Base-by-base conservation (phyloP, 345 rosid species). In the Populus simonii region DNA sequence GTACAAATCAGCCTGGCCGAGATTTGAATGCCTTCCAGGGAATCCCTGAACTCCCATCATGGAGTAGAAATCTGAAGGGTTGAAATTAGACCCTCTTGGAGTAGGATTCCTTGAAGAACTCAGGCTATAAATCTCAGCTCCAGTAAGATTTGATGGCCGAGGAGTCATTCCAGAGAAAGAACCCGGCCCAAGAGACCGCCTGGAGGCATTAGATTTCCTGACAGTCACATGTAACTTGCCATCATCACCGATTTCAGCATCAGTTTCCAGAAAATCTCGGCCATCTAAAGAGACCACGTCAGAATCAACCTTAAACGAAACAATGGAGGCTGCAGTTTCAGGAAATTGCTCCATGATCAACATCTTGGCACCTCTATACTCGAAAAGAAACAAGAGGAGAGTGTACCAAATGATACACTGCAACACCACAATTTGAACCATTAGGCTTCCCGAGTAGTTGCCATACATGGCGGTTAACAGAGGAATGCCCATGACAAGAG, bases 1-100 rank as follows among this genome's bases (percentile, higher is more conserved):
- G 79, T 90, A 92, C 33, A 88, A 27, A 79, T 95, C 99, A n/a
- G 90, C 83, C 13, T 93, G 91, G 18, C 97, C 98, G 47, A 95
- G 90, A 82, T 95, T 95, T 0, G 99, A 95, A 5, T 77, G 84
- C 67, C 99, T 79, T 6, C 92, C 90, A 0, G 89, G 88, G 31
- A 88, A 89, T 5, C 94, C 94, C 29, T 90, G 94, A 47, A 91
- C 88, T 1, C 94, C 97, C 77, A 85, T 83, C 80, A 87, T 74
- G 71, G 85, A 83, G 77, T 85, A 77, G 61, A 82, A 82, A 72
- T 82, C 85, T 3, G 82, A 65, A 22, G 79, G 49, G 65, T 82
- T 82, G 36, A 87, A 87, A 76, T 85, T 87, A 29, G 89, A 87
- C 45, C 87, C 89, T 20, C 89, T 75, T 0, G 89, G 89, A 11